Conservation (phyloP, 1,284 basidiomycete species). For the Exobasidium rhododendri region DNA sequence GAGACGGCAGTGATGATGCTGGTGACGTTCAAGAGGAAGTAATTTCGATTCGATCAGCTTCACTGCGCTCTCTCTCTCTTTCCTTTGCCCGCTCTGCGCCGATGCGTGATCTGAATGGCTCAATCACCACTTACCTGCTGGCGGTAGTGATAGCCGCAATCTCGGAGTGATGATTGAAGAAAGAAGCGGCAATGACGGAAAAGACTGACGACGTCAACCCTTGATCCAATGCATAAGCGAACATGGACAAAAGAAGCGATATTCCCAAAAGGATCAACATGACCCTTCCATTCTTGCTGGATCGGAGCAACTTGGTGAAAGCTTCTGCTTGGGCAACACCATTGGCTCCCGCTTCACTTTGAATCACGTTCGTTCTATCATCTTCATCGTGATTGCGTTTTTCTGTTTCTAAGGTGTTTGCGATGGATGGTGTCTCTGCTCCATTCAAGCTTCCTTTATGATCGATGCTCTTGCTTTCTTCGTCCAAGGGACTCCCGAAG, state of each 20-base stretch:
- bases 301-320: slow-evolving; percentile 5
- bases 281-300: slow-evolving; percentile 3
- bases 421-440: no score
- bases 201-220: slow-evolving; percentile 15
- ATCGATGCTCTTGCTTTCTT: no score
- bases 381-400: neutral
- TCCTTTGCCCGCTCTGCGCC: no score
- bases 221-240: slow-evolving; percentile 18
- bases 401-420: no score
- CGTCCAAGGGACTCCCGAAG: no score
- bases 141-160: slow-evolving; percentile 15
- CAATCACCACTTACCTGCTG: slow-evolving; percentile 21
- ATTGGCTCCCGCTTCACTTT: slow-evolving; percentile 17
- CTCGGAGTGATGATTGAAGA: slow-evolving; percentile 23
- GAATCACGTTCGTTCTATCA: neutral
- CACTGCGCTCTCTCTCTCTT: no score
- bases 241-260: slow-evolving; percentile 13
- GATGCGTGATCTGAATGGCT: slow-evolving; percentile 23
- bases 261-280: slow-evolving; percentile 11
- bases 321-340: slow-evolving; percentile 15
- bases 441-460: no score
- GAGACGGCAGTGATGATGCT: slow-evolving; percentile 13
- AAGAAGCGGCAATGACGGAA: slow-evolving; percentile 12
- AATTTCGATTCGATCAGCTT: no score
- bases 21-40: no score